Evolutionary conservation across 2,329 filamentous ascomycete genomes (phyloP), one percentile per base, ranked within the genome.

Genomic region (Exserohilum rostratum): DNA sequence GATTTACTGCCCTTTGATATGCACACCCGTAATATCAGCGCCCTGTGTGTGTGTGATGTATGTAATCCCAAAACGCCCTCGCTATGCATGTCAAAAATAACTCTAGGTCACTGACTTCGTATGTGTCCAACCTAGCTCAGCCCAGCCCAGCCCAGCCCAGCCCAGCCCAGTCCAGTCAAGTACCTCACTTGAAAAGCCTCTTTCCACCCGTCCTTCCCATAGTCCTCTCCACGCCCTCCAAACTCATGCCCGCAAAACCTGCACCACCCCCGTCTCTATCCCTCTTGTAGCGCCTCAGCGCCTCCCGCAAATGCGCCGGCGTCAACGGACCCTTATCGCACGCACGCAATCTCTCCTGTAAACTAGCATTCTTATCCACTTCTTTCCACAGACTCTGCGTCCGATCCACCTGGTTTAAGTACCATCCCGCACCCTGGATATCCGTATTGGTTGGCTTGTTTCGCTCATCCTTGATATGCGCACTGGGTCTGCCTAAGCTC

Each of bases 231-330:
- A 74, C 71, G 0, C 80, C 80, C 56, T 81, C 78, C 53, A 81
- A 50, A 68, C 80, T 82, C 66, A 81, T 65, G 1, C 79, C 80
- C 34, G 78, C 77, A 57, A 82, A 80, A 1, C 80, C 80, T 5
- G 80, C 79, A 0, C 84, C 85, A 0, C 86, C 85, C 30, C 87
- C 86, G 65, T 88, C 87, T 3, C 83, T 78, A 20, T 83, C 79
- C 39, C 82, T 73, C 69, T 85, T 88, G 72, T 90, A 90, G 44
- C 89, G 80, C 51, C 89, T 80, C 70, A 89, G 80, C 5, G 90
- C 89, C 72, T 93, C 90, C 17, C 89, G 80, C 40, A 93, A 73
- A 73, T 93, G 90, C 57, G 91, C 90, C 0, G 90, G 88, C 22
- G 87, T 83, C 42, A 93, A 70, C 1, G 90, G 89, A 4, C 80